A percentile compares a stretch with the other conserved stretches of the same genome.
Conservation (phyloP, 495 filamentous ascomycete species). For the Lophium mytilinum region DNA sequence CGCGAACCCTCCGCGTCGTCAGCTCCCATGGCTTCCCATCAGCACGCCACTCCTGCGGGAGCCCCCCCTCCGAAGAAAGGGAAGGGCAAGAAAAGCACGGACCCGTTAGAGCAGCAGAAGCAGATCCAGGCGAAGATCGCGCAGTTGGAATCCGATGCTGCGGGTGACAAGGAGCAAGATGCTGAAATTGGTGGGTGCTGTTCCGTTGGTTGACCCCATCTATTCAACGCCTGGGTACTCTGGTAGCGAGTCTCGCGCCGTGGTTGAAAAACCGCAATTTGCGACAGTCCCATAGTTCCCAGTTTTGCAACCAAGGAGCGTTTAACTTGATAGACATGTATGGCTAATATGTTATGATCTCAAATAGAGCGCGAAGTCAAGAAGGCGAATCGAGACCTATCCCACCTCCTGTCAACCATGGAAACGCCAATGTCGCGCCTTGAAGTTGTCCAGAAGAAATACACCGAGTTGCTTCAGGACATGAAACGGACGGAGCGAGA, state of each 20-base stretch:
- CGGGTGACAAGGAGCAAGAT: conserved; percentile 91
- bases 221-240: background rate
- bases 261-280: too few relatives aligned
- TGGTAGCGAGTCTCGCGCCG: background rate
- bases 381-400: conserved; percentile 85
- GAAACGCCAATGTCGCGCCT: conserved; percentile 66
- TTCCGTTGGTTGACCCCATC: background rate
- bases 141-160: conserved; percentile 85
- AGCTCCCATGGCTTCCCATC: conserved; percentile 24
- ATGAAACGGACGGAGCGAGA: conserved; percentile 95
- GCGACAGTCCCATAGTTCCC: background rate
- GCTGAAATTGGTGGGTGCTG: conserved; percentile 82
- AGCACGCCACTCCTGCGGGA: conserved; percentile 34
- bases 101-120: conserved; percentile 81
- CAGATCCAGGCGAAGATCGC: conserved; percentile 88
- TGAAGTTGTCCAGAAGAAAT: conserved; percentile 82
- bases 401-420: conserved; percentile 70
- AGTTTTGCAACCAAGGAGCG: background rate
- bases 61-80: conserved; percentile 46
- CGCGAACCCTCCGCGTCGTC: conserved; percentile 6
- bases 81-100: conserved; percentile 41
- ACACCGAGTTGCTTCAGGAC: conserved; percentile 79
- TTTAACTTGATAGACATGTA: background rate
- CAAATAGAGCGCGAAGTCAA: conserved; percentile 70
- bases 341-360: background rate